These are phyloP conservation scores for Rhodotorula sphaerocarpa DNA, from an alignment of 768 basidiomycete genomes.

Conservation along the genomic window DNA sequence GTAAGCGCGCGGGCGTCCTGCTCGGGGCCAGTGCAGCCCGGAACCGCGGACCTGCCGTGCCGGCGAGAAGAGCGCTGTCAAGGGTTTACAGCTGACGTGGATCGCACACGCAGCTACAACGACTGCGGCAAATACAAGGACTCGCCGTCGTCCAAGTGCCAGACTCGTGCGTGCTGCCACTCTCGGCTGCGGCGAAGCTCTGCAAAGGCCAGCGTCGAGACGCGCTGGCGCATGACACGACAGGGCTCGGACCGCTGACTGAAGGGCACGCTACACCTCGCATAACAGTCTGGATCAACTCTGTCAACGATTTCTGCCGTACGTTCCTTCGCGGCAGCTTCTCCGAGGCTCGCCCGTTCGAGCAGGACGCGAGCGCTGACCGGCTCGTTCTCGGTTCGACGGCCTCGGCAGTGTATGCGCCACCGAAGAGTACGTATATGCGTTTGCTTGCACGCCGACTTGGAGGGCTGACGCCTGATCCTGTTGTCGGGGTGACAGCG, in stretches of 20 bases:
- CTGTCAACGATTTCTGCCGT: conserved; percentile 50
- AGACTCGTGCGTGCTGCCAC: conserved; percentile 13
- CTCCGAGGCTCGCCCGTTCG: neutral
- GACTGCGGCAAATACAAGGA: conserved; percentile 30
- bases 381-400: no score
- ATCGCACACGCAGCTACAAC: conserved; percentile 33
- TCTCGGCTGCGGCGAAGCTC: neutral
- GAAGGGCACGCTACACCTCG: neutral
- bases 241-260: neutral
- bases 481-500: neutral
- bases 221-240: no score
- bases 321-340: neutral
- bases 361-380: no score
- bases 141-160: conserved; percentile 23
- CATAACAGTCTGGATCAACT: conserved; percentile 35
- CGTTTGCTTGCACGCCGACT: neutral
- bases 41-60: no score
- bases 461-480: neutral
- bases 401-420: conserved; percentile 7
- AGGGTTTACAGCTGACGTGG: no score
- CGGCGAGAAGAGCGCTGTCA: no score
- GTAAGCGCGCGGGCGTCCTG: neutral
- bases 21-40: no score
- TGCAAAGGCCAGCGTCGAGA: no score
- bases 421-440: conserved; percentile 1